phyloP scores from a whole-genome alignment of 108 stramenopile genomes.

The Stephanodiscus minutulus region DNA sequence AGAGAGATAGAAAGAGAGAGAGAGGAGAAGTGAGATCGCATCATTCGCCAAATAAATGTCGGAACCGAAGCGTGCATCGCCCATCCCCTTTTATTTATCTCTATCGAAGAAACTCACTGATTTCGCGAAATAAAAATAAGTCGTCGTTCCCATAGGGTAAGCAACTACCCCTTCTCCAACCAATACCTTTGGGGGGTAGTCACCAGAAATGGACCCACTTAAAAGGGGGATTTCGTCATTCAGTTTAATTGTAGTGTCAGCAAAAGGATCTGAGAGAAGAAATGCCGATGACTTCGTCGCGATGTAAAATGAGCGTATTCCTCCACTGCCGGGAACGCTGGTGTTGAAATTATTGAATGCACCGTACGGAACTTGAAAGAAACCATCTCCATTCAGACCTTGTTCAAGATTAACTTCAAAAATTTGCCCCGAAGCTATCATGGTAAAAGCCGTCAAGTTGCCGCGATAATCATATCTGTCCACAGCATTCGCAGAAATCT shows the following conservation, averaged over 20 bases:
- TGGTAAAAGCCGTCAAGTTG: not conserved
- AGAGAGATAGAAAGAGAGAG: no score
- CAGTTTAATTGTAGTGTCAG: not conserved
- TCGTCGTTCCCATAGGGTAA: slow-evolving; percentile 3
- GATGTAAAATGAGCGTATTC: slow-evolving; percentile 35
- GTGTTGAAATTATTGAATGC: not conserved
- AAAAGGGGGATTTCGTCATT: slow-evolving; percentile 7
- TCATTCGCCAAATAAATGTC: no score
- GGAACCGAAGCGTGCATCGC: no score
- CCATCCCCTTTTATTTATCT: no score
- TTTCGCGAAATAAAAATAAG: not conserved
- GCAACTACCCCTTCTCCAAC: slow-evolving; percentile 19
- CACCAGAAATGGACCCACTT: not conserved
- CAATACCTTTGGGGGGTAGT: slow-evolving; percentile 16
- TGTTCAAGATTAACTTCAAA: not conserved
- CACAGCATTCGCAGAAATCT: not conserved
- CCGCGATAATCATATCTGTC: slow-evolving; percentile 29
- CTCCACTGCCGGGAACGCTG: slow-evolving; percentile 25
- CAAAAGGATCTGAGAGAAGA: not conserved
- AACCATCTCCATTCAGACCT: not conserved
- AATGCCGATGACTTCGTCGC: slow-evolving; percentile 1
- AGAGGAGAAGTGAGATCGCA: no score
- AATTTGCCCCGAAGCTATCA: slow-evolving; percentile 17
- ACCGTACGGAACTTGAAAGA: slow-evolving; percentile 16
- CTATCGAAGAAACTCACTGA: no score